phyloP scores from a whole-genome alignment of 176 grass and related monocot species.

The Stipa capillata region DNA sequence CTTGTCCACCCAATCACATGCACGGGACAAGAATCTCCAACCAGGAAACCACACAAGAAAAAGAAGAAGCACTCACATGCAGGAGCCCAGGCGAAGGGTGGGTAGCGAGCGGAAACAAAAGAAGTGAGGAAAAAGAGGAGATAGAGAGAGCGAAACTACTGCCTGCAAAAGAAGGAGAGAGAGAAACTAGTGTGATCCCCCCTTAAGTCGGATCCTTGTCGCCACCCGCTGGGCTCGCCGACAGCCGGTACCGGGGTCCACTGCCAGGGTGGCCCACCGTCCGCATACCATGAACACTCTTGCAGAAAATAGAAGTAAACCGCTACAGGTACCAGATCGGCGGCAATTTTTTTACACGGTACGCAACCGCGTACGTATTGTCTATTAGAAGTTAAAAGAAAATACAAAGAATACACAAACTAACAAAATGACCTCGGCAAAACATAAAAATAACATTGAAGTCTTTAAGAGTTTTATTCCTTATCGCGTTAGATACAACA shows the following conservation, averaged over 20 bases:
- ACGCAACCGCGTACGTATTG: too few species aligned
- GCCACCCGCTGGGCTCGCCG: conserved; percentile 27
- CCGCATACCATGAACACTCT: background rate
- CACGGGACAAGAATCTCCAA: conserved; percentile 24
- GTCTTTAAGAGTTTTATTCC: too few species aligned
- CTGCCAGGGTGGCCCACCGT: background rate
- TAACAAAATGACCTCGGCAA: too few species aligned
- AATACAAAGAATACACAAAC: too few species aligned
- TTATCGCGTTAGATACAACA: too few species aligned
- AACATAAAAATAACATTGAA: too few species aligned
- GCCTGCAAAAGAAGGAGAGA: background rate
- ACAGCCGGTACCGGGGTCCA: conserved; percentile 25
- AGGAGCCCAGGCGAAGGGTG: background rate
- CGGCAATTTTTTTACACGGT: background rate
- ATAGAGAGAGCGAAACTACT: background rate
- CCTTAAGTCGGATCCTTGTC: conserved; percentile 30
- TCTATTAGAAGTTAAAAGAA: too few species aligned
- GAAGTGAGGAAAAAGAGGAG: background rate
- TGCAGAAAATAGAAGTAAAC: background rate
- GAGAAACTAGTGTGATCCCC: background rate
- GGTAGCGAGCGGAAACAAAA: background rate
- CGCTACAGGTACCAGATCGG: background rate
- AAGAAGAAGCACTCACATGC: conserved; percentile 32
- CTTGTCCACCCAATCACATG: conserved; percentile 7
- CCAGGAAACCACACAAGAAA: conserved; percentile 23